phyloP scores from a whole-genome alignment of 1,284 basidiomycete genomes.

The Apiotrichum akiyoshidainum region DNA sequence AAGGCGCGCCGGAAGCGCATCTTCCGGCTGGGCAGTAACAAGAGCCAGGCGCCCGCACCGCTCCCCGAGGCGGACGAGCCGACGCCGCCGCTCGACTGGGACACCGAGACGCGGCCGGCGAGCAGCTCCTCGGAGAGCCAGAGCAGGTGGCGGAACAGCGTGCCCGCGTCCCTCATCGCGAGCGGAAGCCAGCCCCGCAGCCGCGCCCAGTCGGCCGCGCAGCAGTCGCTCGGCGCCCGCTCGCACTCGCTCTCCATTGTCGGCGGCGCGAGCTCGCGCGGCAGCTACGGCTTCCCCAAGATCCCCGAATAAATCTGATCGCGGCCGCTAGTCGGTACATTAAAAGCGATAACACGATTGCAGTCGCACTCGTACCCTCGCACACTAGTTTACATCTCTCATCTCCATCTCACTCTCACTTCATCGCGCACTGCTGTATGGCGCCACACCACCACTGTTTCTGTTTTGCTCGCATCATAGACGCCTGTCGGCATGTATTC shows the following conservation, averaged over 20 bases:
- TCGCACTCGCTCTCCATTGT: constrained; percentile 1
- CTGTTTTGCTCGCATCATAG: no score
- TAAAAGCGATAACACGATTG: no score
- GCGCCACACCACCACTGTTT: no score
- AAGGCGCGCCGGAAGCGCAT: constrained; percentile 75
- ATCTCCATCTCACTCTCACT: no score
- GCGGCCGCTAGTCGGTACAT: background rate
- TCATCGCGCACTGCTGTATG: no score
- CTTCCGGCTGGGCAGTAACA: constrained; percentile 61
- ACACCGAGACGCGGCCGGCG: constrained; percentile 14
- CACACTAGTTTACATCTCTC: no score
- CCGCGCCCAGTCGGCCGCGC: constrained; percentile 1
- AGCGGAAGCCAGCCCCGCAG: constrained; percentile 4
- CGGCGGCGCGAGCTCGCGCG: constrained; percentile 13
- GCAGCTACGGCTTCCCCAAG: constrained; percentile 38
- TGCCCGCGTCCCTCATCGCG: background rate
- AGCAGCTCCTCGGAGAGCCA: constrained; percentile 13
- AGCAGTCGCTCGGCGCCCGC: constrained; percentile 13
- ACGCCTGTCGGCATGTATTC: no score
- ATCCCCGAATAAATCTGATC: constrained; percentile 17
- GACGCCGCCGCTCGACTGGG: constrained; percentile 22
- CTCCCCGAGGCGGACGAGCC: constrained; percentile 16
- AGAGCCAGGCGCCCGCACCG: background rate
- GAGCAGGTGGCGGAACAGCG: no score
- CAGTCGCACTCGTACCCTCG: no score